Conservation (phyloP, 1,139 yeast genomes). For the Sugiyamaella neomexicana region DNA sequence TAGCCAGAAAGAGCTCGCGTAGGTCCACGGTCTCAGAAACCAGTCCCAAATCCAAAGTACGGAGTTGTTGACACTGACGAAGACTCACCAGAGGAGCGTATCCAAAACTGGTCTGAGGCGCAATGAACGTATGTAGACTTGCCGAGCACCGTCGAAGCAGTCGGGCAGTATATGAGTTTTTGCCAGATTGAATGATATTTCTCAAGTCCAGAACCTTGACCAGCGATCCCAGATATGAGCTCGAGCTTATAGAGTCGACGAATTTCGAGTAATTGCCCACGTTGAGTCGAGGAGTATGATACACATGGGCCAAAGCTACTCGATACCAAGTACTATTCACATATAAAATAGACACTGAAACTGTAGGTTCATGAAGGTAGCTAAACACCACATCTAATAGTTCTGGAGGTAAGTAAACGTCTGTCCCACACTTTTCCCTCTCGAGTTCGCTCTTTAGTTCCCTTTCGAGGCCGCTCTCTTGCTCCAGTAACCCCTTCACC, state of each 20-base stretch:
- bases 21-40: conserved; percentile 90
- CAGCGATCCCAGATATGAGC: conserved; percentile 35
- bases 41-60: conserved; percentile 73
- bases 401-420: conserved; percentile 61
- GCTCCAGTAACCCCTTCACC: no score
- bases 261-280: conserved; percentile 70
- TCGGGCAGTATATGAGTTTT: conserved; percentile 84
- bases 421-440: no score
- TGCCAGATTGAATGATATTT: conserved; percentile 85
- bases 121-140: conserved; percentile 65
- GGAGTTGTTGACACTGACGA: conserved; percentile 63
- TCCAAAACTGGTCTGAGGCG: conserved; percentile 96
- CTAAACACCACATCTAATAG: conserved; percentile 55
- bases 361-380: conserved; percentile 45
- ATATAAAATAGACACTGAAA: conserved; percentile 18
- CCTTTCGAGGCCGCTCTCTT: no score
- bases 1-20: conserved; percentile 73
- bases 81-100: conserved; percentile 80
- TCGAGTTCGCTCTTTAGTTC: no score
- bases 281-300: conserved; percentile 59
- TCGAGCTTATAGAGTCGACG: conserved; percentile 59
- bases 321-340: conserved; percentile 63
- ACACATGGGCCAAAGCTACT: conserved; percentile 61
- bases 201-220: conserved; percentile 61
- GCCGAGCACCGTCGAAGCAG: conserved; percentile 71